Percentiles rank a stretch among this genome's conserved stretches.
Conservation (phyloP, 1,284 basidiomycete species). For the Pterulicium gracile region DNA sequence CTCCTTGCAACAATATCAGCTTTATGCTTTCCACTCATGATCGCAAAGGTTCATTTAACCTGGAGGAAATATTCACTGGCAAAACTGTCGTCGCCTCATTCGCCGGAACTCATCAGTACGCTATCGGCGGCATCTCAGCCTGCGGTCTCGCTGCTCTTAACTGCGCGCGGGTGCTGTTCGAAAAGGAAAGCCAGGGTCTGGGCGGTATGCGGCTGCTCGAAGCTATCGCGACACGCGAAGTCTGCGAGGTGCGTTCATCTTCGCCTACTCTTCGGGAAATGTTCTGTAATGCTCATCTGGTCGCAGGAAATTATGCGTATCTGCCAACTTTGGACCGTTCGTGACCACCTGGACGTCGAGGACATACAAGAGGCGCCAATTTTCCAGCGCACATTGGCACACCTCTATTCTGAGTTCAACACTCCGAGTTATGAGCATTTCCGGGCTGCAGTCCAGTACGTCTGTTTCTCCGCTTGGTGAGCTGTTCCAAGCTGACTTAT, state of each 20-base stretch:
- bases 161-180: conserved; percentile 39
- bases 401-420: conserved; percentile 27
- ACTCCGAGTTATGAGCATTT: conserved; percentile 29
- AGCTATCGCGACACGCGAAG: conserved; percentile 24
- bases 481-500: not conserved
- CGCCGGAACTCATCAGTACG: conserved; percentile 38
- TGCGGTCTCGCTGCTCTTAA: conserved; percentile 57
- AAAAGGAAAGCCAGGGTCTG: conserved; percentile 20
- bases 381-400: conserved; percentile 28
- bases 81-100: conserved; percentile 23
- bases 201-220: conserved; percentile 22
- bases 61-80: not conserved
- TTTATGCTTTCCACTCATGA: too few relatives aligned
- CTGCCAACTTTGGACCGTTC: conserved; percentile 39
- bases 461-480: conserved; percentile 2
- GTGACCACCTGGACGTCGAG: conserved; percentile 47
- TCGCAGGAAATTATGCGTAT: conserved; percentile 42
- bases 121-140: conserved; percentile 29
- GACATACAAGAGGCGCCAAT: conserved; percentile 30
- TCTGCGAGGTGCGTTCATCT: conserved; percentile 25
- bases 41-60: too few relatives aligned
- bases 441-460: conserved; percentile 33
- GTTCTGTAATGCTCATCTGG: conserved; percentile 3
- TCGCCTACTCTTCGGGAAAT: conserved; percentile 6
- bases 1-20: too few relatives aligned